Evolutionary conservation across 345 rosid genomes (phyloP).

Genomic region (Ricinus communis): DNA sequence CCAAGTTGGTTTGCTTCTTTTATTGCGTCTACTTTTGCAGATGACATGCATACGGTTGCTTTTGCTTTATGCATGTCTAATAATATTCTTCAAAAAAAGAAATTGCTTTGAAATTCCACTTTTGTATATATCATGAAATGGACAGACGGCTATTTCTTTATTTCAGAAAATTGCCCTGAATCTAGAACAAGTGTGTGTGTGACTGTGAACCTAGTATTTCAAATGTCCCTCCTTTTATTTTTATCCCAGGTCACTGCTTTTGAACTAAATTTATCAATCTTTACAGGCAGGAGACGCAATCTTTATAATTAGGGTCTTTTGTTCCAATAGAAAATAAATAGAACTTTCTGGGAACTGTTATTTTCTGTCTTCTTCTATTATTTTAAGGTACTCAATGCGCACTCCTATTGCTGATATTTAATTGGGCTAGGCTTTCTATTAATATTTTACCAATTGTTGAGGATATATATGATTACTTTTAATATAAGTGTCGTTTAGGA

Average conservation of each 20-base stretch:
- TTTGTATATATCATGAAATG: neutral
- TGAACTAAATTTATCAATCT: neutral
- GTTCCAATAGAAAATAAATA: no score
- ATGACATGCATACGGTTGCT: neutral
- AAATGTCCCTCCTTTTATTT: neutral
- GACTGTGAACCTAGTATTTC: neutral
- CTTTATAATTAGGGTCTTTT: neutral
- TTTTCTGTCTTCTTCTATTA: neutral
- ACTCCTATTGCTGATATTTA: neutral
- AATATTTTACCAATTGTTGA: no score
- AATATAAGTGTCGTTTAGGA: neutral
- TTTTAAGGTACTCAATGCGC: neutral
- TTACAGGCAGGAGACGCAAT: neutral
- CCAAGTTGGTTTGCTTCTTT: neutral
- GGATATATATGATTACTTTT: no score
- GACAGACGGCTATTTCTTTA: neutral
- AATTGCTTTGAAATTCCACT: neutral
- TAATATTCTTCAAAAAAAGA: no score
- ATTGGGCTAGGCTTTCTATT: neutral
- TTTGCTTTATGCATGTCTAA: neutral
- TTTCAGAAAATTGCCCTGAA: neutral
- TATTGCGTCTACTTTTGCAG: neutral
- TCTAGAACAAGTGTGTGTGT: neutral
- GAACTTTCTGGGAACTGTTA: no score
- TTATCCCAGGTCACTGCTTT: neutral